Evolutionary conservation across 257 asterid genomes (phyloP), one percentile per base, ranked within the genome.

Genomic region (Verbena officinalis): DNA sequence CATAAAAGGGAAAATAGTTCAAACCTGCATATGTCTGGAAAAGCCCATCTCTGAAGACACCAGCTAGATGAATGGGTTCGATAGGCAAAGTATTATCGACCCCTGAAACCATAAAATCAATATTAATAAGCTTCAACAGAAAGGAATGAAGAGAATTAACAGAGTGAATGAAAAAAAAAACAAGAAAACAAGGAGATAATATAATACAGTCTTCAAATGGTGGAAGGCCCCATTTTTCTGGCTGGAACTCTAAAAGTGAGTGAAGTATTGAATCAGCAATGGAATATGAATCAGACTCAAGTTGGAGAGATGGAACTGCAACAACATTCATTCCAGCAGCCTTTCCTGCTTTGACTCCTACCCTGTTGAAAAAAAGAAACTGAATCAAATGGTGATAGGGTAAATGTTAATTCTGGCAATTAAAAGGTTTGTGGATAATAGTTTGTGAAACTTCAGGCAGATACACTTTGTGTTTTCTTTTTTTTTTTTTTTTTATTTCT

Each of bases 151-250:
- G 56, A 69, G 27, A 49, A 20, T 5, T 31, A 55, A 55, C 8
- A 15, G 13, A 74, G 44, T 15, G 33, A 31, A 44, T 1, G 16
- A 44, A 9, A 22, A 7, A 21, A 39, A 44, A 60, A 22, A 8
- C 50, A 9, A 22, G 7, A 21, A 39, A 44, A 60, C 22, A 8
- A 52, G 51, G 67, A 51, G 74, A 71, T 75, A 42, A 13, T 13
- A 39, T 13, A 8, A 44, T 85, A 91, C 98, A 81, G 71, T 91
- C 98, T 39, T 46, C 80, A 57, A 89, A 91, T 39, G 72, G 81
- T 57, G 98, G 96, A 74, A 91, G 96, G 70, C 93, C 98, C 98
- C 98, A 91, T 59, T 78, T 30, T 76, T 84, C 85, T 0, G 96
- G 90, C 63, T 72, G 85, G 70, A 89, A 83, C 54, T 89, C 95